Base-by-base conservation (phyloP, 805 yeast genomes). In the Crinitomyces ghanaensis region DNA sequence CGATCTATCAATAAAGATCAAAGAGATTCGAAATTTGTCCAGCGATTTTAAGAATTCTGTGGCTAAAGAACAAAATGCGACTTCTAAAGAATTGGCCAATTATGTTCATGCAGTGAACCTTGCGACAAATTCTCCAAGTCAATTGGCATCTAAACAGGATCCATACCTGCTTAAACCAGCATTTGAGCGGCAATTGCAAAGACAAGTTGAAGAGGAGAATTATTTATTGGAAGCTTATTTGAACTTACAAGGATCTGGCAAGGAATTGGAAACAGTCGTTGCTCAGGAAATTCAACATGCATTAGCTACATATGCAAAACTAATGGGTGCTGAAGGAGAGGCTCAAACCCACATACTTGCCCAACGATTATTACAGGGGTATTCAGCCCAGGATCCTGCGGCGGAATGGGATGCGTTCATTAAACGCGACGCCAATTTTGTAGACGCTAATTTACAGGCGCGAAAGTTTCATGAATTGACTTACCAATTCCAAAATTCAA, bases 341-440 rank as follows among this genome's bases (percentile, higher is more conserved):
- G 40, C 43, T 29, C 38, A 41, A 14, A 42, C 42, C 15, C 47
- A 42, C 26, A 74, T 73, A 46, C 75, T 74, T 46, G 77, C 85
- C 26, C 77, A 77, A 45, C 63, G 77, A 28, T 74, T 83, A 12
- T 71, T 80, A 44, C 75, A 75, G 41, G 85, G 85, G 2, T 73
- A 85, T 43, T 68, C 85, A 41, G 68, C 79, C 22, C 78, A 80
- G 50, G 85, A 80, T 39, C 75, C 94, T 8, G 65, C 71, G 23
- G 73, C 74, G 51, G 97, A 91, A 62, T 88, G 96, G 95, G 82
- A 80, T 39, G 69, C 81, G 21, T 91, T 83, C 43, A 69, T 86
- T 33, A 58, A 73, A 6, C 70, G 77, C 40, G 85, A 86, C 57
- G 61, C 69, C 28, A 74, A 77, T 53, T 81, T 83, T 49, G 67